Conservation (phyloP, 2,329 filamentous ascomycete species). For the Herpotrichia juniperi region DNA sequence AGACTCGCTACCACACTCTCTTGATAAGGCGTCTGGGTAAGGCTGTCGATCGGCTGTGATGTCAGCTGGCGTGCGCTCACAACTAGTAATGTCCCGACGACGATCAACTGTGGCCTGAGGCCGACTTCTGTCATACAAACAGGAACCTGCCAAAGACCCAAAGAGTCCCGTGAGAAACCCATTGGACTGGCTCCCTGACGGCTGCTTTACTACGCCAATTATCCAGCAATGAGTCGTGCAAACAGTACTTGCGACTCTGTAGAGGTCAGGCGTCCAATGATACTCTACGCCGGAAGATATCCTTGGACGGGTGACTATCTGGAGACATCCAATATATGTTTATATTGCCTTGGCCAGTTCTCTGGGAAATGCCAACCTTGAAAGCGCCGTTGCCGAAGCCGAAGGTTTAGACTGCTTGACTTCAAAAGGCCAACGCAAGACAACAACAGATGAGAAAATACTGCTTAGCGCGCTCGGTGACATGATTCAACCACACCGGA, state of each 20-base stretch:
- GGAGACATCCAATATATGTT: background rate
- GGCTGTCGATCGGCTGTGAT: slow-evolving; percentile 14
- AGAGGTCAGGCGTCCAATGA: slow-evolving; percentile 7
- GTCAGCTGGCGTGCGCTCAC: slow-evolving; percentile 13
- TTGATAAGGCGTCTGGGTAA: slow-evolving; percentile 4
- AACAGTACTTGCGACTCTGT: too few species aligned
- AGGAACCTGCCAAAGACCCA: too few species aligned
- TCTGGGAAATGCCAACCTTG: background rate
- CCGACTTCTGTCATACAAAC: too few species aligned
- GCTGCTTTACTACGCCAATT: too few species aligned
- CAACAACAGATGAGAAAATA: too few species aligned
- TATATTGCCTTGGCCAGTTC: background rate
- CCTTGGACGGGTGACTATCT: slow-evolving; percentile 9
- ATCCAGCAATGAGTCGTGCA: too few species aligned
- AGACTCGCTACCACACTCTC: slow-evolving; percentile 1
- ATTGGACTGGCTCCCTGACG: too few species aligned
- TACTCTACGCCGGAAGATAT: background rate
- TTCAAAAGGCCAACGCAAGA: too few species aligned
- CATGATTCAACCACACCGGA: too few species aligned
- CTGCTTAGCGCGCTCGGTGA: too few species aligned
- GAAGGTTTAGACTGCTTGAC: background rate
- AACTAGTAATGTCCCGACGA: too few species aligned
- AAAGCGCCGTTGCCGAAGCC: background rate
- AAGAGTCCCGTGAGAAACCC: slow-evolving; percentile 11
- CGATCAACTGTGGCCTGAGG: too few species aligned